A percentile compares a stretch with the other conserved stretches of the same genome.
These are phyloP conservation scores for Nelumbo lutea DNA, from an alignment of 164 flowering plant species.

Conservation along the genomic window DNA sequence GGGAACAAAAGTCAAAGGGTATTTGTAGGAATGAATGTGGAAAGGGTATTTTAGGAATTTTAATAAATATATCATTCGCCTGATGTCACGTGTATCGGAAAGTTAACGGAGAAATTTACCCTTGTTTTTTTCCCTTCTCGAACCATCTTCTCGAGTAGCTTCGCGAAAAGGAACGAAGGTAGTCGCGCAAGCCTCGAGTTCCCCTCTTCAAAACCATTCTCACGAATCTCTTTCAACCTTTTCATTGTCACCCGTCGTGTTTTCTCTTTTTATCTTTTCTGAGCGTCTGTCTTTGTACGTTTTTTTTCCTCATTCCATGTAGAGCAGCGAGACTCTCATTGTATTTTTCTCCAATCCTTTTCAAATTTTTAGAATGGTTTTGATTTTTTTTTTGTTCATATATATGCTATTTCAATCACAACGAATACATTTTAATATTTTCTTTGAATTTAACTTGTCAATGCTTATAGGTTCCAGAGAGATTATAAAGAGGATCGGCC, in stretches of 20 bases:
- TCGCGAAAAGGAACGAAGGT: background rate
- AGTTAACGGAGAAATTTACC: too few relatives aligned
- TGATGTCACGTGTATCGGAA: too few relatives aligned
- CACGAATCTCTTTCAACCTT: background rate
- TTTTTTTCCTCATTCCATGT: too few relatives aligned
- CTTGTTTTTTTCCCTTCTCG: background rate
- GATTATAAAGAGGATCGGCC: slow-evolving; percentile 7
- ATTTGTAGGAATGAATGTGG: too few relatives aligned
- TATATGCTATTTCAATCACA: background rate
- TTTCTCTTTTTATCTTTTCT: background rate
- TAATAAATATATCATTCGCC: too few relatives aligned
- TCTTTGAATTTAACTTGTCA: background rate
- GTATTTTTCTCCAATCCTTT: background rate
- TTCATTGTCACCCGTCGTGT: background rate
- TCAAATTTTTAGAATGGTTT: too few relatives aligned
- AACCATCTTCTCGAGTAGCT: background rate
- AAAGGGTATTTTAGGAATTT: too few relatives aligned
- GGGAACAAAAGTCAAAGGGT: too few relatives aligned
- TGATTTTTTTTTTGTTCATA: too few relatives aligned
- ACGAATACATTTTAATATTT: background rate
- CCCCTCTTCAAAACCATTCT: too few relatives aligned
- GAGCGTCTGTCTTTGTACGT: background rate
- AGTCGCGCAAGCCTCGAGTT: too few relatives aligned
- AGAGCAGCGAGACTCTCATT: background rate
- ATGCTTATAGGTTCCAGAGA: background rate